Evolutionary conservation across 2,329 filamentous ascomycete species (phyloP), one percentile per base, ranked within the genome.

Genomic region (Zasmidium citrigriseum): DNA sequence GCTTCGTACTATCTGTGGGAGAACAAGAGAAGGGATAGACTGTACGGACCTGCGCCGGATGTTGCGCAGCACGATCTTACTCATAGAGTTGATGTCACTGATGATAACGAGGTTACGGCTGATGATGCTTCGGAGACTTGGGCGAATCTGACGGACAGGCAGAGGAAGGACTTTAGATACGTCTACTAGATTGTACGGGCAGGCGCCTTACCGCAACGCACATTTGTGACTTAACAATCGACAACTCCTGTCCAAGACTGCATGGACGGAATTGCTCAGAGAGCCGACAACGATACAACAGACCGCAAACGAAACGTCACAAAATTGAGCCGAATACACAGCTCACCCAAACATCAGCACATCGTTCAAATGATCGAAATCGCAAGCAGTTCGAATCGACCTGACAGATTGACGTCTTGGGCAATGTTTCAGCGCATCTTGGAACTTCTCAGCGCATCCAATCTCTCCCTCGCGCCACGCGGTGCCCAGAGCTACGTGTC

Each of bases 1-100:
- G 79, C 81, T 64, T 55, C 76, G 16, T 83, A 64, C 22, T 65
- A 64, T 24, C 24, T 54, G 3, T 52, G 45, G 18, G 47, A 52
- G 12, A 65, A 65, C 22, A 59, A 54, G 21, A 24, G 57, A 5
- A 44, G 63, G n/a, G 59, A 65, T 41, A 49, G 60, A 7, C 24
- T 48, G 4, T 51, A 55, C 44, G 55, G 59, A 41, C 16, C 34
- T 10, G 7, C 34, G 4, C 12, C 14, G 12, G 34, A 41, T n/a
- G 7, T n/a, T 7, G 34, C 4, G 7, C 7, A 41, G 4, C 7
- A 41, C 34, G 34, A 41, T n/a, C 14, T 41, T 7, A 16, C 34
- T n/a, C 34, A 41, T 16, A n/a, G 34, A 4, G 4, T n/a, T 4
- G 34, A 41, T 10, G 16, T 10, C 12, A n/a, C 14, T n/a, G 34